phyloP scores from a whole-genome alignment of 2,329 filamentous ascomycete species.

The Phaeosphaeria sp. region DNA sequence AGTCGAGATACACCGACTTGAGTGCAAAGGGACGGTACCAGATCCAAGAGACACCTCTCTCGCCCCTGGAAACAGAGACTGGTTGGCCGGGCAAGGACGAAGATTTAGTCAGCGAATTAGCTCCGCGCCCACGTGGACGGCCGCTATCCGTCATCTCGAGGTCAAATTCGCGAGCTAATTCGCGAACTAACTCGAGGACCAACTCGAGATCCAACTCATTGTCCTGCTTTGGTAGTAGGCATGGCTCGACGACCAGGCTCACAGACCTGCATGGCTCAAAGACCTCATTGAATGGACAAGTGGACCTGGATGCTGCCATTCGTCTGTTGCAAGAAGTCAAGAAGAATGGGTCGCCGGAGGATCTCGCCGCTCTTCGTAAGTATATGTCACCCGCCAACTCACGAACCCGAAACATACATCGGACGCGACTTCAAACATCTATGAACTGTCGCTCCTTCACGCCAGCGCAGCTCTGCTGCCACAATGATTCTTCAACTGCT shows the following conservation, averaged over 20 bases:
- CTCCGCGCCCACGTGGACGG: constrained; percentile 30
- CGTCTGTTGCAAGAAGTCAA: constrained; percentile 56
- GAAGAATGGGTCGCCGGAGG: constrained; percentile 56
- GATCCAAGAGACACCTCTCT: constrained; percentile 37
- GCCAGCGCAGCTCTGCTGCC: background rate
- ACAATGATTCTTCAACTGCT: constrained; percentile 4
- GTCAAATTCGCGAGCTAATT: constrained; percentile 28
- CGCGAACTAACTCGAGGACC: constrained; percentile 30
- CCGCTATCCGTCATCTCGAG: constrained; percentile 35
- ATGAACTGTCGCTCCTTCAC: background rate
- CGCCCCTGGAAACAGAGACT: constrained; percentile 32
- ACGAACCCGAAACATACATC: background rate
- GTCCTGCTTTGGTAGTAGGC: constrained; percentile 32
- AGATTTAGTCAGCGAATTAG: constrained; percentile 26
- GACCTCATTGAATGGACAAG: constrained; percentile 37
- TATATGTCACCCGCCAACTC: background rate
- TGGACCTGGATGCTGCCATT: constrained; percentile 56
- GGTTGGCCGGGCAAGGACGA: constrained; percentile 29
- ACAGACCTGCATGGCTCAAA: constrained; percentile 33
- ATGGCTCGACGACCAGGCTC: constrained; percentile 31
- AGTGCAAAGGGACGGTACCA: constrained; percentile 37
- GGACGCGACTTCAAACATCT: background rate
- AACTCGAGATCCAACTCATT: constrained; percentile 31
- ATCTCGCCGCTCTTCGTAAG: constrained; percentile 54
- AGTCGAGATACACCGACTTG: constrained; percentile 34